phyloP scores from a whole-genome alignment of 176 grass and related monocot genomes.

The Thinopyrum elongatum region DNA sequence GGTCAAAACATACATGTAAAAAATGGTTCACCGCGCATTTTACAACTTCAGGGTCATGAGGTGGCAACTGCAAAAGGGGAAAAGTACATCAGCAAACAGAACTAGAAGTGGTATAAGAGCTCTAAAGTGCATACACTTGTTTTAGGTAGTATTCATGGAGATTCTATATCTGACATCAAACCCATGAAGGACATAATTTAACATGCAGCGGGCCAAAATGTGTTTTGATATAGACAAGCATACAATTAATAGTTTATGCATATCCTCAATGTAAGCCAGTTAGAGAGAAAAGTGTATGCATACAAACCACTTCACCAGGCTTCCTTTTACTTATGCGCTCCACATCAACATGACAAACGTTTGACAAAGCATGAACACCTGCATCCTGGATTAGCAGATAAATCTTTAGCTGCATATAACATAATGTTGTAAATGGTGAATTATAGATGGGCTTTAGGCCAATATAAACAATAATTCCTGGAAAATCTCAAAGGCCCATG shows the following conservation, averaged over 20 bases:
- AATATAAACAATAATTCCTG: too few species aligned
- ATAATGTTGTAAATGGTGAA: slow-evolving; percentile 3
- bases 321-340: slow-evolving; percentile 99
- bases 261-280: not conserved
- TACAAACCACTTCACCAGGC: slow-evolving; percentile 77
- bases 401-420: not conserved
- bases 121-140: slow-evolving; percentile 3
- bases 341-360: slow-evolving; percentile 93
- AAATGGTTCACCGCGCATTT: slow-evolving; percentile 94
- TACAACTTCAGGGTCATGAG: slow-evolving; percentile 91
- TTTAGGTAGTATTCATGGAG: not conserved
- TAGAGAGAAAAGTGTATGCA: slow-evolving; percentile 3
- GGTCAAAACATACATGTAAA: slow-evolving; percentile 63
- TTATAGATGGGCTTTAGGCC: too few species aligned
- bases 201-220: not conserved
- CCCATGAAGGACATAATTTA: not conserved
- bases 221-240: not conserved
- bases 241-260: slow-evolving; percentile 13
- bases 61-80: slow-evolving; percentile 60
- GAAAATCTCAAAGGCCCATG: too few species aligned
- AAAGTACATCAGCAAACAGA: not conserved
- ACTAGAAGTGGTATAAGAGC: not conserved
- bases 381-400: slow-evolving; percentile 56
- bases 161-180: not conserved
- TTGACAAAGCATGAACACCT: slow-evolving; percentile 94